A percentile compares a stretch with the other conserved stretches of the same genome.
Conservation (phyloP, 2,329 filamentous ascomycete species). For the Sporothrix brunneoviolacea region DNA sequence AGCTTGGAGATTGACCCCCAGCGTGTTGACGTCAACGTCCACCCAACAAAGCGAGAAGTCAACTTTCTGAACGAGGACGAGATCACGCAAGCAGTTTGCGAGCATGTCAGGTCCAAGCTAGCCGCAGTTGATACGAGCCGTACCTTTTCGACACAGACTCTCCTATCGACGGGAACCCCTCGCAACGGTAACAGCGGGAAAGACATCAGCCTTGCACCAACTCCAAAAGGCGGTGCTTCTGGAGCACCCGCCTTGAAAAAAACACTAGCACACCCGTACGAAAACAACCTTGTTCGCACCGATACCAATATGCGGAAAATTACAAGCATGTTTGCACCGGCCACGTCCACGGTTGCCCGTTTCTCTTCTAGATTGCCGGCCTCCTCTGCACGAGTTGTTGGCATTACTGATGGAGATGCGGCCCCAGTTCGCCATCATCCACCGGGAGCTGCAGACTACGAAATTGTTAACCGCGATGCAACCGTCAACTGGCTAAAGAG, state of each 20-base stretch:
- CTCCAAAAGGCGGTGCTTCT: slow-evolving; percentile 26
- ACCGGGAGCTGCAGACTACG: slow-evolving; percentile 59
- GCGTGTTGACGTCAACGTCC: slow-evolving; percentile 92
- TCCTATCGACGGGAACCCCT: slow-evolving; percentile 45
- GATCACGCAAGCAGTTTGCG: slow-evolving; percentile 80
- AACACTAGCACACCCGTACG: slow-evolving; percentile 55
- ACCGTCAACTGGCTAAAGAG: slow-evolving; percentile 71
- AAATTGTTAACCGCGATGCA: slow-evolving; percentile 61
- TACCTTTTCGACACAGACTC: slow-evolving; percentile 87
- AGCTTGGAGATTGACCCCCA: slow-evolving; percentile 88
- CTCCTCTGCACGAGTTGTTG: slow-evolving; percentile 13
- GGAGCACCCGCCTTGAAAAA: slow-evolving; percentile 30
- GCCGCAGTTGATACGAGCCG: slow-evolving; percentile 87
- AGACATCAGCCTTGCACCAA: slow-evolving; percentile 14
- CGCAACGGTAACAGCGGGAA: slow-evolving; percentile 9
- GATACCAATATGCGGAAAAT: slow-evolving; percentile 89
- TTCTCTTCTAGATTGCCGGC: slow-evolving; percentile 15
- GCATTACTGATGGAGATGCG: neutral
- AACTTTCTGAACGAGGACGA: slow-evolving; percentile 98
- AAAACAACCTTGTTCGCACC: slow-evolving; percentile 85
- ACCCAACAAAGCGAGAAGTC: slow-evolving; percentile 93
- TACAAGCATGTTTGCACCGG: slow-evolving; percentile 82
- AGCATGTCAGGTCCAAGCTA: slow-evolving; percentile 68
- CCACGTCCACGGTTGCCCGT: slow-evolving; percentile 24
- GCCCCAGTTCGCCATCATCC: slow-evolving; percentile 7